Base-by-base conservation (phyloP, 2,329 filamentous ascomycete genomes). In the Pseudomassariella vexata region DNA sequence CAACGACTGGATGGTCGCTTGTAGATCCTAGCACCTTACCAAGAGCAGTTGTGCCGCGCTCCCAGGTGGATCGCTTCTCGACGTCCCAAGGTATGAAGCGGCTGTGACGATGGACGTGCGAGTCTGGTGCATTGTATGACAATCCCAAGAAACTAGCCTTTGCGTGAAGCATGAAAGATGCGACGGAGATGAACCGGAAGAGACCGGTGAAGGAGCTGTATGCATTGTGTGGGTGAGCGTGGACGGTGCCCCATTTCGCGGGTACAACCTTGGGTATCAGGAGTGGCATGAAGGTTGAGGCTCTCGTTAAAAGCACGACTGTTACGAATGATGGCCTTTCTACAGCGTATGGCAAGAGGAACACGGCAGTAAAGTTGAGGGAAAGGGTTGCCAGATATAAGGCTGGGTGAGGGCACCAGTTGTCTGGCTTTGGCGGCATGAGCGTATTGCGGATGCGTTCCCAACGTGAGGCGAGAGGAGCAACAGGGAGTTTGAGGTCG, bases 1-100 rank as follows among this genome's bases (percentile, higher is more conserved):
- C 67, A 19, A 81, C 67, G 15, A 67, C 69, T 1, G 76, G 76
- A 46, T 82, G 73, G 32, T 71, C 70, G 37, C 60, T 62, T 30
- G 73, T 61, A 2, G 70, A 66, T 24, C 62, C 66, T 17, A 70
- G 58, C 9, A 73, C 53, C 47, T 59, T 65, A 28, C 56, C 60
- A 10, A 68, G 34, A 3, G 67, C 63, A 16, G 56, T 67, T 9
- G 62, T 60, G 29, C 59, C 62, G 15, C 64, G 65, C 35, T 70
- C 63, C 52, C 62, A 63, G 5, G 51, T 54, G 17, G 58, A 60
- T 10, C 57, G 57, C 39, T 66, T 56, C 35, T 68, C 59, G 6
- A 57, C 50, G 24, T 72, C 64, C 46, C 68, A 65, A 1, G 64
- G 61, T 15, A 69, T 46, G 12, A 66, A 50, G 24, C 59, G 50